A percentile compares a stretch with the other conserved stretches of the same genome.
Evolutionary conservation across 2,329 filamentous ascomycete genomes (phyloP).

Genomic region (Colletotrichum limetticola): DNA sequence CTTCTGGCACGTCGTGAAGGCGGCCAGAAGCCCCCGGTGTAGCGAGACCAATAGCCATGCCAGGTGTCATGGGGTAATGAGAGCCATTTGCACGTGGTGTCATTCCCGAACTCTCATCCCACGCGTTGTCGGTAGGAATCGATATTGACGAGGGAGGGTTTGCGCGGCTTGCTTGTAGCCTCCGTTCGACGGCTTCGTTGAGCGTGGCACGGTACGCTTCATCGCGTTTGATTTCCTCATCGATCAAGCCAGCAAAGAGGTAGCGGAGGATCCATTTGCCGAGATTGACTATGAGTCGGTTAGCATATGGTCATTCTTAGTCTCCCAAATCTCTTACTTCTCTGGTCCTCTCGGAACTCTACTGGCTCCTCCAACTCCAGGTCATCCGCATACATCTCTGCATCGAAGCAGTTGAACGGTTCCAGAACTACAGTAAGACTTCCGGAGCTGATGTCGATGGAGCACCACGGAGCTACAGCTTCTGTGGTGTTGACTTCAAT

Average conservation of each 20-base stretch:
- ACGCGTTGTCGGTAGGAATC: slow-evolving; percentile 50
- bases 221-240: slow-evolving; percentile 89
- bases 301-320: not conserved
- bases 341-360: slow-evolving; percentile 91
- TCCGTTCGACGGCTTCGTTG: slow-evolving; percentile 70
- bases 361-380: slow-evolving; percentile 77
- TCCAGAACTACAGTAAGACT: slow-evolving; percentile 91
- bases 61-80: slow-evolving; percentile 74
- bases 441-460: slow-evolving; percentile 92
- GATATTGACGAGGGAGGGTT: slow-evolving; percentile 70
- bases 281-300: slow-evolving; percentile 77
- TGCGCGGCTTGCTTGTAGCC: slow-evolving; percentile 62
- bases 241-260: slow-evolving; percentile 87
- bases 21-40: slow-evolving; percentile 64
- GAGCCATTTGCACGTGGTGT: slow-evolving; percentile 74
- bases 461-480: slow-evolving; percentile 95
- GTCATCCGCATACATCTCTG: slow-evolving; percentile 96
- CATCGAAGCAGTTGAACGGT: slow-evolving; percentile 96
- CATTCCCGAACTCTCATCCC: slow-evolving; percentile 49
- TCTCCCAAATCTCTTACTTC: slow-evolving; percentile 68
- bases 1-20: slow-evolving; percentile 62
- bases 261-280: slow-evolving; percentile 97
- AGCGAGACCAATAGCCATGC: slow-evolving; percentile 80
- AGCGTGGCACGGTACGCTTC: slow-evolving; percentile 76
- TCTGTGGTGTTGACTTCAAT: slow-evolving; percentile 87